Conservation (phyloP, 2,329 filamentous ascomycete genomes). For the Akanthomyces lecanii region DNA sequence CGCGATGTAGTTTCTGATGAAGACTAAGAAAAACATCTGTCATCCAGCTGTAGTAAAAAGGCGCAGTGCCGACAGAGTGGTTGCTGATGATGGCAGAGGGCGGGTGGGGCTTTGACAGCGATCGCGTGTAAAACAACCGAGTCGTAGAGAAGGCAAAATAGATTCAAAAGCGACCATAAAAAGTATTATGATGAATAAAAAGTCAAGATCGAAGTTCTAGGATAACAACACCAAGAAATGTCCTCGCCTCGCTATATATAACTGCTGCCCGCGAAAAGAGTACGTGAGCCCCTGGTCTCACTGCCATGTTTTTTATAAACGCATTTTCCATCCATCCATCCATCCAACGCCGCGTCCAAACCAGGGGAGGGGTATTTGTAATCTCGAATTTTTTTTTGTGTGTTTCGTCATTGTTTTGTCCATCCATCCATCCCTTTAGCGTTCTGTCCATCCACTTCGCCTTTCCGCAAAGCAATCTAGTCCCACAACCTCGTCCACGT, state of each 20-base stretch:
- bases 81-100: no score
- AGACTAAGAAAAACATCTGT: background rate
- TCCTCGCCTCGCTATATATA: background rate
- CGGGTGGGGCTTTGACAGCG: no score
- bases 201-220: background rate
- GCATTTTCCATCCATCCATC: background rate
- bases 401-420: background rate
- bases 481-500: background rate
- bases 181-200: background rate
- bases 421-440: background rate
- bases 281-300: background rate
- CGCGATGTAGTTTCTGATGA: no score
- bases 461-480: background rate
- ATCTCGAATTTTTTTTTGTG: background rate
- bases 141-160: background rate
- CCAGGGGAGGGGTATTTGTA: slow-evolving; percentile 6
- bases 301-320: background rate
- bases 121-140: no score
- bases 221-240: background rate
- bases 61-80: no score
- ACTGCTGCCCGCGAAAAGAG: background rate
- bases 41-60: no score
- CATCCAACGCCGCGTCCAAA: slow-evolving; percentile 6
- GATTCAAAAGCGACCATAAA: background rate
- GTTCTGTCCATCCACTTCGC: background rate